Conservation (phyloP, 768 basidiomycete species). For the Boletus sensibilis region DNA sequence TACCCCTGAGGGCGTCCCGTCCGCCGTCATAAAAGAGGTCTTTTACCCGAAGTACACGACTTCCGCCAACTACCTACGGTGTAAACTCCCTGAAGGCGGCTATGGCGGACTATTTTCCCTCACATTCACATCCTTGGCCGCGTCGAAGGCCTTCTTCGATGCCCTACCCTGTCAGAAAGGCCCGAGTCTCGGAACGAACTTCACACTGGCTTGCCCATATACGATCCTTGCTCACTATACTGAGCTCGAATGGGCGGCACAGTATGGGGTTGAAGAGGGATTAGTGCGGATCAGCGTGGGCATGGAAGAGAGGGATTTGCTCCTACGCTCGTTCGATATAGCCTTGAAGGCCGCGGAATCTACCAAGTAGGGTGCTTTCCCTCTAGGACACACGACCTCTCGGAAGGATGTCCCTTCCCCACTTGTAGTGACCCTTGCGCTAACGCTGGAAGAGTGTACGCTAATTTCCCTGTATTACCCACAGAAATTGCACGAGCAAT, state of each 20-base stretch:
- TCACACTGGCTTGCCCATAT: slow-evolving; percentile 92
- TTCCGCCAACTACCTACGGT: slow-evolving; percentile 65
- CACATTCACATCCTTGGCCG: slow-evolving; percentile 68
- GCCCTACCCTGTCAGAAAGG: slow-evolving; percentile 82
- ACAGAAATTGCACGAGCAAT: background rate
- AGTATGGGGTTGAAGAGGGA: slow-evolving; percentile 79
- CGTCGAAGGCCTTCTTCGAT: slow-evolving; percentile 83
- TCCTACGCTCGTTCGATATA: slow-evolving; percentile 57
- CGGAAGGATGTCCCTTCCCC: background rate
- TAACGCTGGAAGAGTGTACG: background rate
- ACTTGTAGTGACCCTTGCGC: background rate
- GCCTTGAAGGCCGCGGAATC: slow-evolving; percentile 77
- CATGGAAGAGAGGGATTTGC: slow-evolving; percentile 63
- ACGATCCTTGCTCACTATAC: slow-evolving; percentile 87
- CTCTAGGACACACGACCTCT: background rate
- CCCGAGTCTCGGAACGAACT: slow-evolving; percentile 91
- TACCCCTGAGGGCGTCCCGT: slow-evolving; percentile 34
- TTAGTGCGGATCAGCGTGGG: slow-evolving; percentile 92
- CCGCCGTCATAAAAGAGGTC: slow-evolving; percentile 70
- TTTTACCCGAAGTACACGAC: slow-evolving; percentile 89
- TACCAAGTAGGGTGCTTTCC: slow-evolving; percentile 5
- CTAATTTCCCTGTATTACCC: background rate
- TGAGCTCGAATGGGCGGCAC: slow-evolving; percentile 90
- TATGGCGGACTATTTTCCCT: slow-evolving; percentile 88
- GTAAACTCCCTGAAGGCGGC: slow-evolving; percentile 56